Evolutionary conservation across 176 grass and related monocot genomes (phyloP), one percentile per base, ranked within the genome.

Genomic region (Carex parvula): DNA sequence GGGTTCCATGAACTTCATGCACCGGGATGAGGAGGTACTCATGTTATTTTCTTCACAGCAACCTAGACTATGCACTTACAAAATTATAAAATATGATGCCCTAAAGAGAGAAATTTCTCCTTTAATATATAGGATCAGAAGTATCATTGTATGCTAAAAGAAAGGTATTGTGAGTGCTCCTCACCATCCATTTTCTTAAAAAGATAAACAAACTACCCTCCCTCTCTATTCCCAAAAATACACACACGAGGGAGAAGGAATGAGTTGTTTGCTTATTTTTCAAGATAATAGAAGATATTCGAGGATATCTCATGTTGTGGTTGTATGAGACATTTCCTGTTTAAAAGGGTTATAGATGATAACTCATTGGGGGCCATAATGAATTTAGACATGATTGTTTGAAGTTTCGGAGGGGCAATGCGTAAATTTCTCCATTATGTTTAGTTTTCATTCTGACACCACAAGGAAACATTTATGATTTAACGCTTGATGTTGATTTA

Each of bases 1-100:
- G 21, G 94, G 94, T 52, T 85, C 89, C 67, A 97, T 97, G 94
- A 97, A 97, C 63, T 93, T 97, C 87, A 93, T 93, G 91, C 91
- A 93, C 84, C 89, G 91, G 84, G 91, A 97, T 90, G 94, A 97
- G 83, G 94, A 97, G 94, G 94, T 97, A 86, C 64, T 84, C 4
- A 35, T 84, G 12, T 67, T 64, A 60, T 41, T 5, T 64, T 70
- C 7, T 66, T 84, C 8, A 18, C 22, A 37, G 50, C 2, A 55
- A 2, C 81, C 6, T 32, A 55, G 16, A 24, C 44, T 8, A 53
- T 75, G 21, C 54, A 0, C 72, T 74, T 54, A 18, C 6, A 77
- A 10, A 77, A 30, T 48, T 50, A 5, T 56, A 6, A 30, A 55
- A 55, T 76, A 5, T 76, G 46, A 29, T 30, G 17, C 5, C 22